Percentiles rank a stretch among this genome's conserved stretches.
phyloP scores from a whole-genome alignment of 1,284 basidiomycete genomes.

The Heterobasidion parviporum region DNA sequence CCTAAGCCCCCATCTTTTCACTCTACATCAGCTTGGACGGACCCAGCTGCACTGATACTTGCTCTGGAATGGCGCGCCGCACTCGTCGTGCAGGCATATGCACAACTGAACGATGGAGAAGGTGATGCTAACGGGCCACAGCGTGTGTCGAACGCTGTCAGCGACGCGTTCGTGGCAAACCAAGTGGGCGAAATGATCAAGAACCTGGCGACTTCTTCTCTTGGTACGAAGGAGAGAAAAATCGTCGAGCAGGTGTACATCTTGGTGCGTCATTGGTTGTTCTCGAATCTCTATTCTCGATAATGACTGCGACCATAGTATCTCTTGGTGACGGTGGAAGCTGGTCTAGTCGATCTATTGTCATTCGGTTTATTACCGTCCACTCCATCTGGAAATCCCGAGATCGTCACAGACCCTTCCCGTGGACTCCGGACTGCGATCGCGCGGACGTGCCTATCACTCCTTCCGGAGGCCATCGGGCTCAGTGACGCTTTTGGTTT shows the following conservation, averaged over 20 bases:
- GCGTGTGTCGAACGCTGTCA: constrained; percentile 53
- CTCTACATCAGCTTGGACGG: constrained; percentile 23
- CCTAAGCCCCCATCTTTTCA: constrained; percentile 8
- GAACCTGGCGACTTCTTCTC: constrained; percentile 14
- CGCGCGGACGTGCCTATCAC: constrained; percentile 34
- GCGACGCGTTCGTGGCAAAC: constrained; percentile 58
- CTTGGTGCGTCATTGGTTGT: constrained; percentile 32
- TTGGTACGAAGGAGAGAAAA: constrained; percentile 23
- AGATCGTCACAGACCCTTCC: constrained; percentile 29
- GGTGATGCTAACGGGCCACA: constrained; percentile 47
- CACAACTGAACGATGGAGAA: constrained; percentile 18
- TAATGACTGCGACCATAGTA: constrained; percentile 32
- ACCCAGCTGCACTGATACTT: constrained; percentile 30
- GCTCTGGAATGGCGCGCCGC: constrained; percentile 60
- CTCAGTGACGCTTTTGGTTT: constrained; percentile 73
- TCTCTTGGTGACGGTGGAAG: constrained; percentile 51
- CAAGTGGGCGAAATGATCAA: constrained; percentile 43
- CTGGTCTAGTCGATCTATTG: constrained; percentile 48
- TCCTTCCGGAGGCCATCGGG: constrained; percentile 64
- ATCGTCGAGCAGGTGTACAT: constrained; percentile 37
- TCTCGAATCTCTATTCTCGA: background rate
- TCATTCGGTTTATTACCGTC: constrained; percentile 37
- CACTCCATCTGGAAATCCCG: constrained; percentile 7
- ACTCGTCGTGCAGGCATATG: constrained; percentile 42
- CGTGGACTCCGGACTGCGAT: constrained; percentile 48